Base-by-base conservation (phyloP, 495 filamentous ascomycete species). In the Xylaria flabelliformis region DNA sequence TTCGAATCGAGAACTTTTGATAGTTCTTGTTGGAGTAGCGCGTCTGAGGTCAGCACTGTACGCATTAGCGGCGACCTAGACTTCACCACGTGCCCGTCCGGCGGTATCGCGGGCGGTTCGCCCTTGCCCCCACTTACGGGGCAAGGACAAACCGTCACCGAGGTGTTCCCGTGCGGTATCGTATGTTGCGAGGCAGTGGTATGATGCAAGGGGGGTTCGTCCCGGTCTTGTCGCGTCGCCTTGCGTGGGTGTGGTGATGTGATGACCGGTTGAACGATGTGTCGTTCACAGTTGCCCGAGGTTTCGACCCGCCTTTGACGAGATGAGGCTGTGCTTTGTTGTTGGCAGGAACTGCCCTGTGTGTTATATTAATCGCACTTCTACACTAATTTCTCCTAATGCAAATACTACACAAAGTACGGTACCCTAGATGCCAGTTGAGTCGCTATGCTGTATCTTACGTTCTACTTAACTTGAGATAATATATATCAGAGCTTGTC, bases 71-170 rank as follows among this genome's bases (percentile, higher is more conserved):
- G 53, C 53, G 53, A 29, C 26, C 15, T 32, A n/a, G 13, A 32
- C 24, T 56, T 56, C 24, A 56, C 53, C 53, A 56, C 53, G 53
- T 56, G 53, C 53, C 53, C 9, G 12, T 56, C 53, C 53, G 53
- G 53, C 53, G 26, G 53, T 56, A 56, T 56, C 26, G 53, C 53
- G 53, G 53, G 26, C 26, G 32, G 19, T 29, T 56, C 53, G 24
- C 53, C 53, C 10, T 56, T 32, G 53, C 53, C 53, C 53, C 53
- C 53, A 56, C 53, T 32, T 56, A 56, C 26, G 26, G 26, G 53
- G 53, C 12, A 32, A 56, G 53, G 4, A 26, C 53, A 26, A 56
- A 32, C 53, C 26, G 53, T 32, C 53, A 13, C 53, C 29, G 26
- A 26, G 53, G 29, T 56, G 12, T 56, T 26, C 24, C 26, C 53